Percentiles rank a stretch among this genome's conserved stretches.
Evolutionary conservation across 129 eudicot genomes (phyloP).

Genomic region (Saposhnikovia divaricata): DNA sequence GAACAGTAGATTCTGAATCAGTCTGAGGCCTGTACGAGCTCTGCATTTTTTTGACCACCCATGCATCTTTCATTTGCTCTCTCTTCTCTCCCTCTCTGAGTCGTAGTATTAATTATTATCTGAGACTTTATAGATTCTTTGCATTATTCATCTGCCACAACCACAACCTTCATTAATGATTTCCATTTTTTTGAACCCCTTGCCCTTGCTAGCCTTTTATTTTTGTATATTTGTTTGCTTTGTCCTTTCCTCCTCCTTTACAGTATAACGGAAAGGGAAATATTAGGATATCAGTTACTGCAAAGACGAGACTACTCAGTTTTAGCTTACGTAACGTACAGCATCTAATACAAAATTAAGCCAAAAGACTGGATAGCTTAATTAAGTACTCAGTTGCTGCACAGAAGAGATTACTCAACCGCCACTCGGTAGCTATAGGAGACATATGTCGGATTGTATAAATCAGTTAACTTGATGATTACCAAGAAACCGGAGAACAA

Average conservation of each 20-base stretch:
- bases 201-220: neutral
- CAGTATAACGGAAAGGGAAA: neutral
- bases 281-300: neutral
- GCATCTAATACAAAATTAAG: too few species aligned
- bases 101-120: conserved; percentile 5
- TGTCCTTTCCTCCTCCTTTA: neutral
- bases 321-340: neutral
- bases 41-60: conserved; percentile 27
- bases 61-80: conserved; percentile 12
- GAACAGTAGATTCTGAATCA: conserved; percentile 48
- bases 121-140: conserved; percentile 4
- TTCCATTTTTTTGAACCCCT: neutral
- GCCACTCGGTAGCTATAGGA: neutral
- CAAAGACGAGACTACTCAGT: neutral
- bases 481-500: too few species aligned
- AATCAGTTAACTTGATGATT: too few species aligned
- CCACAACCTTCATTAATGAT: conserved; percentile 8
- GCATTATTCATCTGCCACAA: conserved; percentile 8
- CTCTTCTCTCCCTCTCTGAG: conserved; percentile 14
- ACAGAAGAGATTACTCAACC: neutral
- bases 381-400: neutral
- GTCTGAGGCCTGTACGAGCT: conserved; percentile 33
- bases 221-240: neutral
- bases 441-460: neutral
- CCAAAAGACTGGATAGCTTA: too few species aligned